Evolutionary conservation across 148 eudicot genomes (phyloP).

Genomic region (Fallopia convolvulus): DNA sequence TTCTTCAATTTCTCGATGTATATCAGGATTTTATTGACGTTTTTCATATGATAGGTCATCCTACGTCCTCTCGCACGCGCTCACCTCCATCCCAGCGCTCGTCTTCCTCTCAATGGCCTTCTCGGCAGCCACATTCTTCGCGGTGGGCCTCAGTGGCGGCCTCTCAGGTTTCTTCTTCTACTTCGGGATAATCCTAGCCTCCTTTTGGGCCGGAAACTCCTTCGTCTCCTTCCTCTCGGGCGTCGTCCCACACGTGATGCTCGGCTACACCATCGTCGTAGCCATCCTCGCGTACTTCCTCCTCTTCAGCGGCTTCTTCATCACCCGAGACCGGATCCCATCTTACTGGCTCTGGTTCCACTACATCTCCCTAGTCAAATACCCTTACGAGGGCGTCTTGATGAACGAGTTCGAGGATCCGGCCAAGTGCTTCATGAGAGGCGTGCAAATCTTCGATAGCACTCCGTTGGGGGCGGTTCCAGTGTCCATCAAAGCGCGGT

Average conservation of each 20-base stretch:
- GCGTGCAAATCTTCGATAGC: constrained; percentile 21
- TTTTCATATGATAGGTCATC: constrained; percentile 16
- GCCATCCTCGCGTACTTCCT: constrained; percentile 22
- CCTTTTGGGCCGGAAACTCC: constrained; percentile 64
- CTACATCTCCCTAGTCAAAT: constrained; percentile 29
- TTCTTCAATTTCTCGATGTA: too few species aligned
- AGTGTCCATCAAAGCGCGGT: background rate
- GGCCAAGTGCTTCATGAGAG: constrained; percentile 16
- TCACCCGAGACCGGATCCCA: constrained; percentile 24
- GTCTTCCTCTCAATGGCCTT: constrained; percentile 19
- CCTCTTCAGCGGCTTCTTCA: constrained; percentile 31
- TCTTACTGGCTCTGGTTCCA: constrained; percentile 29
- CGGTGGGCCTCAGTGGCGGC: constrained; percentile 21
- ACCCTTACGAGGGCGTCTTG: constrained; percentile 28
- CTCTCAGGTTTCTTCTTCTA: constrained; percentile 14
- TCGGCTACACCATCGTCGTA: constrained; percentile 16
- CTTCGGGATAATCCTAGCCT: constrained; percentile 20
- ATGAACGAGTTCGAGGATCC: constrained; percentile 19
- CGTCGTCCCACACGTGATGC: constrained; percentile 18
- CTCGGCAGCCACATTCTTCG: constrained; percentile 17
- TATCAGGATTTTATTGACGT: background rate
- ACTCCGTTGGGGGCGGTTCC: constrained; percentile 16
- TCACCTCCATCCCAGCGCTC: constrained; percentile 17
- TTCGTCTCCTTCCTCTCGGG: constrained; percentile 23
- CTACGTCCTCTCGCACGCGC: constrained; percentile 16